These are phyloP conservation scores for Solanum pimpinellifolium DNA, from an alignment of 257 asterid genomes.

Conservation along the genomic window DNA sequence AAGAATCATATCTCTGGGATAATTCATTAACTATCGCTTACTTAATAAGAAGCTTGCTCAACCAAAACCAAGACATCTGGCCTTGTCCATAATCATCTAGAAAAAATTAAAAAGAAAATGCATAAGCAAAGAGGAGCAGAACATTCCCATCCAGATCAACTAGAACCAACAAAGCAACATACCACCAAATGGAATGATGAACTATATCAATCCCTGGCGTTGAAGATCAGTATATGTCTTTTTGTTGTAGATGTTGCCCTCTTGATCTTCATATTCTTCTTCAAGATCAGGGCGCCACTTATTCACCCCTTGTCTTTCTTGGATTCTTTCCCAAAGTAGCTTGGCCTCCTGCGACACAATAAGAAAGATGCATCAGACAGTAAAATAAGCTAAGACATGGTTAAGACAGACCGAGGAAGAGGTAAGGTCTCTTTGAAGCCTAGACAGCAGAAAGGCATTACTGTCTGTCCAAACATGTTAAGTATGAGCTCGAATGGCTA, in stretches of 20 bases:
- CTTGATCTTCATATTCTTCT: conserved; percentile 95
- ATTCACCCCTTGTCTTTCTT: conserved; percentile 70
- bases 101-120: background rate
- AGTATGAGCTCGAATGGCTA: background rate
- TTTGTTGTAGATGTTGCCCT: conserved; percentile 96
- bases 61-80: background rate
- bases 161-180: background rate
- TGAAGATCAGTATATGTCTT: conserved; percentile 93
- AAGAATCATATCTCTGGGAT: background rate
- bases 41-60: background rate
- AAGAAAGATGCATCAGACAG: background rate
- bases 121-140: background rate
- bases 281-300: conserved; percentile 99
- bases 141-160: background rate
- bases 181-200: background rate
- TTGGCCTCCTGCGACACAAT: conserved; percentile 66
- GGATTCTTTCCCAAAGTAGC: conserved; percentile 90
- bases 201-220: conserved; percentile 87
- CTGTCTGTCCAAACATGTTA: background rate
- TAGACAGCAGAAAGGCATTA: background rate
- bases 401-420: background rate
- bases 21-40: background rate
- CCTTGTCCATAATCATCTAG: background rate
- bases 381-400: background rate
- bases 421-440: background rate